These are phyloP conservation scores for Bocquillonia castaneifolia DNA, from an alignment of 441 rosid genomes.

Conservation along the genomic window DNA sequence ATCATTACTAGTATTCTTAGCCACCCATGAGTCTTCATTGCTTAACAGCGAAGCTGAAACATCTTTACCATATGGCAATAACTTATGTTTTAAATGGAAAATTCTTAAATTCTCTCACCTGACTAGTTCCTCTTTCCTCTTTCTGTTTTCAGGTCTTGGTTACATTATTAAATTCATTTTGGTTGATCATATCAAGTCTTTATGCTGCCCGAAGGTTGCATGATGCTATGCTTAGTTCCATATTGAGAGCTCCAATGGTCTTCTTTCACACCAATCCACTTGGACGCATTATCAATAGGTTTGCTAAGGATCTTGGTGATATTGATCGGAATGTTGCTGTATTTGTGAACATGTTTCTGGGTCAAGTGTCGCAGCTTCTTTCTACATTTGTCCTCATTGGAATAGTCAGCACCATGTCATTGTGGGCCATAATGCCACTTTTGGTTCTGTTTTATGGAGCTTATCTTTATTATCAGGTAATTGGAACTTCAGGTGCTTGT, in stretches of 20 bases:
- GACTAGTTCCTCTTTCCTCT: slow-evolving; percentile 2
- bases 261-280: slow-evolving; percentile 96
- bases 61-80: slow-evolving; percentile 2
- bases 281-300: slow-evolving; percentile 92
- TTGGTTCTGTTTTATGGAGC: slow-evolving; percentile 87
- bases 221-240: slow-evolving; percentile 82
- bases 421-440: slow-evolving; percentile 99
- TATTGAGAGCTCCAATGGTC: slow-evolving; percentile 95
- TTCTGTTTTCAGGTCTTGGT: slow-evolving; percentile 63
- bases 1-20: neutral
- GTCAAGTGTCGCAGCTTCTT: slow-evolving; percentile 78
- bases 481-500: neutral
- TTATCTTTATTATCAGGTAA: slow-evolving; percentile 95
- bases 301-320: slow-evolving; percentile 95
- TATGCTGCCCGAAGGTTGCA: slow-evolving; percentile 85
- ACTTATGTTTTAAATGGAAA: slow-evolving; percentile 5
- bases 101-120: slow-evolving; percentile 2
- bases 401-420: slow-evolving; percentile 90
- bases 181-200: slow-evolving; percentile 85
- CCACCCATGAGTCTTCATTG: neutral
- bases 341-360: slow-evolving; percentile 76
- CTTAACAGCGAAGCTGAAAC: neutral
- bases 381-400: slow-evolving; percentile 93
- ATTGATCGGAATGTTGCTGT: slow-evolving; percentile 83
- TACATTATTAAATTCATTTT: slow-evolving; percentile 79